Base-by-base conservation (phyloP, 2,329 filamentous ascomycete species). In the Microsporum canis region DNA sequence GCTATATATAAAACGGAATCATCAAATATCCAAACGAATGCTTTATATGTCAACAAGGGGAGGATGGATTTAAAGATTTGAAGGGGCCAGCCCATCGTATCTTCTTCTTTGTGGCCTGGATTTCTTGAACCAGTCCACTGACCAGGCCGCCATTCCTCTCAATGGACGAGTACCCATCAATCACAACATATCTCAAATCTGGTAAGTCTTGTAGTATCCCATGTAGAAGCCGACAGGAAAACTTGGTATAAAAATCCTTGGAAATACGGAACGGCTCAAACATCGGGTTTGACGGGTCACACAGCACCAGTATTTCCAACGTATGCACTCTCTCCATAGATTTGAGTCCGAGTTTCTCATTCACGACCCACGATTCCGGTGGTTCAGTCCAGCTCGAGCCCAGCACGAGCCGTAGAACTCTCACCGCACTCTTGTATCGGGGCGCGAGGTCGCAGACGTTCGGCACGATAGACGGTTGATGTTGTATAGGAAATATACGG, bases 81-180 rank as follows among this genome's bases (percentile, higher is more conserved):
- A 57, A 57, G 36, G 39, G 55, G 5, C 55, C 55, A 57, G 55
- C 34, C 55, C 55, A 57, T 57, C 39, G 55, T 12, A 57, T 39
- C 34, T 43, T 39, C 55, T 57, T 57, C 29, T 43, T 43, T 36
- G 55, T 41, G 7, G 23, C 14, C 39, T 43, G 55, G 27, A 57
- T 29, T 57, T 57, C 55, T 43, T 57, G 55, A 29, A 41, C 55
- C 29, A 57, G 31, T 6, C 36, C 55, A 10, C 36, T 57, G 14
- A 57, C 55, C 31, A 57, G 39, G 39, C 31, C 55, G 36, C 55
- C 55, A 43, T 57, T 57, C 29, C 39, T 57, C 17, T 57, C 39
- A 27, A 57, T 34, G 14, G 55, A 57, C 36, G 55, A 43, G 27
- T 57, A 41, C 5, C 55, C 55, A 31, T 57, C 36, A 29, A 57